Percentiles rank a stretch among this genome's conserved stretches.
Conservation (phyloP, 1,139 yeast species). For the Diutina rugosa region DNA sequence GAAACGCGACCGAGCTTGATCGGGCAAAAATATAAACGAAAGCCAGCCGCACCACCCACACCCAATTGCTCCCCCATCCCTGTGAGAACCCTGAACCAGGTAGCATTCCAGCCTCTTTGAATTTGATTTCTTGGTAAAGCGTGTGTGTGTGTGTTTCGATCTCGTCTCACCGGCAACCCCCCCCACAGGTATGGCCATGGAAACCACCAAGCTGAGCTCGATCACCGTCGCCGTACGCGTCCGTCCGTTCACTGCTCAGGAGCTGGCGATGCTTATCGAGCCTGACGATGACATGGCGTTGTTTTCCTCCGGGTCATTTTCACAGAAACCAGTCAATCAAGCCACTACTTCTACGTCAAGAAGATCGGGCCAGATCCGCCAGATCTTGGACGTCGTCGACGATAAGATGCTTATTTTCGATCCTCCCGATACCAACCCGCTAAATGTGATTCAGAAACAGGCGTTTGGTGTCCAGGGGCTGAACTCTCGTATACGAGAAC, state of each 20-base stretch:
- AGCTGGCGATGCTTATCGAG: conserved; percentile 31
- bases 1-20: neutral
- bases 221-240: conserved; percentile 74
- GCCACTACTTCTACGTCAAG: conserved; percentile 3
- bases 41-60: neutral
- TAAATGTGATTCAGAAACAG: conserved; percentile 27
- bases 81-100: too few species aligned
- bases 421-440: conserved; percentile 69
- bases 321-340: conserved; percentile 10
- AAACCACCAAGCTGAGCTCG: conserved; percentile 37
- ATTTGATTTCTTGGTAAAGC: neutral
- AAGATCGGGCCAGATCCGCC: conserved; percentile 38
- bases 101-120: neutral
- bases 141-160: neutral
- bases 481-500: conserved; percentile 32
- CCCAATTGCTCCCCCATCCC: neutral
- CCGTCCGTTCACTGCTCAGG: conserved; percentile 64
- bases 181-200: neutral
- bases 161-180: neutral
- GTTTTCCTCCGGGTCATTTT: conserved; percentile 43
- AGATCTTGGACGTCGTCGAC: conserved; percentile 72
- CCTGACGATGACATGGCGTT: conserved; percentile 26
- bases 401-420: conserved; percentile 84
- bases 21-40: neutral
- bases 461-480: neutral